Evolutionary conservation across 2,329 filamentous ascomycete species (phyloP).

Genomic region (Cadophora malorum): DNA sequence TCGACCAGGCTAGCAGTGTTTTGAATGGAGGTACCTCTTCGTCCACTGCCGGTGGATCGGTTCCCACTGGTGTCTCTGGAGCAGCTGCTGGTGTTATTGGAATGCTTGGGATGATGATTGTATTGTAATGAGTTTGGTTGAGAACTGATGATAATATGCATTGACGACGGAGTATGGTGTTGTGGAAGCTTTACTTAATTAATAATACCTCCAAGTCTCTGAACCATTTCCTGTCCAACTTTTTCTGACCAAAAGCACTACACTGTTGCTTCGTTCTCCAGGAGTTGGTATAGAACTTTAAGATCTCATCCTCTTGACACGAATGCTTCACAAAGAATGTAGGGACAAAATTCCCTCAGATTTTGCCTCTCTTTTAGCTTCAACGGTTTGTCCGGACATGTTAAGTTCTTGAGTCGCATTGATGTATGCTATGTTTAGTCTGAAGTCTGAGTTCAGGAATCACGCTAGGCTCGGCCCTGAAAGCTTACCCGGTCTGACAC

Average conservation of each 20-base stretch:
- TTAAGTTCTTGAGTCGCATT: not conserved
- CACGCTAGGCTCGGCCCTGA: conserved; percentile 18
- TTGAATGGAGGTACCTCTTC: conserved; percentile 18
- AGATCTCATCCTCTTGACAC: no score
- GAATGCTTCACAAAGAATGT: no score
- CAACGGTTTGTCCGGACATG: not conserved
- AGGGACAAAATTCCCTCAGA: no score
- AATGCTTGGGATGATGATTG: conserved; percentile 30
- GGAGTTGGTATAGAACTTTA: no score
- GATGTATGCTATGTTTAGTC: not conserved
- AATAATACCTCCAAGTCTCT: not conserved
- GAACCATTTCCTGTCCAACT: not conserved
- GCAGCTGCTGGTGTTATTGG: conserved; percentile 30
- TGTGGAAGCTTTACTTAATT: conserved; percentile 6
- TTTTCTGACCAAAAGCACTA: no score
- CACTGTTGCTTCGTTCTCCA: no score
- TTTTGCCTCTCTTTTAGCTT: not conserved
- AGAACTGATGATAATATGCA: conserved; percentile 1
- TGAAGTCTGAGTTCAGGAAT: not conserved
- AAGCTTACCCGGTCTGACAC: conserved; percentile 6
- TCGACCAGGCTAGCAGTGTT: conserved; percentile 10
- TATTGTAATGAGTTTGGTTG: conserved; percentile 20
- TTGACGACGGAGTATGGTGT: conserved; percentile 10
- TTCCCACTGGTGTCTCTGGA: conserved; percentile 26
- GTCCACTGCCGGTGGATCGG: conserved; percentile 24